Base-by-base conservation (phyloP, 2,329 filamentous ascomycete genomes). In the Paraconiothyrium brasiliense region DNA sequence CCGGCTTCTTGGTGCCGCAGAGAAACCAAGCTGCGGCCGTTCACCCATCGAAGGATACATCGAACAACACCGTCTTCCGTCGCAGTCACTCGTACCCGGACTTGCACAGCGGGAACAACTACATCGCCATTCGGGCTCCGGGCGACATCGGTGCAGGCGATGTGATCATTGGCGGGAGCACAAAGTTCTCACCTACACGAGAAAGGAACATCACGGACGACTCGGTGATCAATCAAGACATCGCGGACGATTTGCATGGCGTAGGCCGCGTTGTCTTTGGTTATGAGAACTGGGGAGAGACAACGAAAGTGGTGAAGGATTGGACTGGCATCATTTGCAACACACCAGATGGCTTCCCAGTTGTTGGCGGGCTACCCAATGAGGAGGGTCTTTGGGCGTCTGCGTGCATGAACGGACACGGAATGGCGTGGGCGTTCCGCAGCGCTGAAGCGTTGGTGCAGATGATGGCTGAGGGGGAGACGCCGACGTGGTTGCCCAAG, bases 371-470 rank as follows among this genome's bases (percentile, higher is more conserved):
- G 8, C 34, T 57, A 11, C 55, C 55, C 6, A 32, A 22, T 2
- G 34, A 57, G 34, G 46, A 57, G 10, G 55, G 55, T 13, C 46
- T 57, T 6, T 57, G 55, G 55, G 55, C 55, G 13, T 50, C 34
- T 8, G 55, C 50, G 3, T 57, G 55, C 34, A 57, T 57, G 55
- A 57, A 57, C 14, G 55, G 55, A 11, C 55, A 57, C 20, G 55
- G 55, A 10, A 57, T 57, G 55, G 55, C 55, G 20, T 61, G 59
- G 59, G 59, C 59, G 27, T 58, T 58, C 37, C 54, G 54, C 20
- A 37, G 46, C n/a, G 59, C 59, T 14, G 59, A 61, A 48, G 59
- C 59, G 41, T 43, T 61, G 37, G 59, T 61, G 54, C 32, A 54
- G 48, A 54, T 58, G 59, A 61, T 61, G 59, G 44, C 24, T 14